Evolutionary conservation across 169 alveolate species (phyloP), one percentile per base, ranked within the genome.

Genomic region (Perkinsus olseni): DNA sequence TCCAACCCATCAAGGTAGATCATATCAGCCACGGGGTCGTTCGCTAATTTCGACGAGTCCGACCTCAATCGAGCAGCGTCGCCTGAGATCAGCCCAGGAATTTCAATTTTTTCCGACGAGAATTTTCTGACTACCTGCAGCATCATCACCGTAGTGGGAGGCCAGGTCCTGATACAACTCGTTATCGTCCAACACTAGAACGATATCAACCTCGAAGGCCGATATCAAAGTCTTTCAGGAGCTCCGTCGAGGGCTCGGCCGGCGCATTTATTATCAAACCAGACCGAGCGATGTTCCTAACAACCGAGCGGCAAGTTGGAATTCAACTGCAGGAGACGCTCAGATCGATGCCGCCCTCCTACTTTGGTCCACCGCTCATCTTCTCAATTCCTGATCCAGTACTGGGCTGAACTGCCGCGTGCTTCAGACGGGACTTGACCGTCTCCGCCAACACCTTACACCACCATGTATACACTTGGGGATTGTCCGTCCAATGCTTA

Each of bases 251-350:
- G 8, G 95, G 95, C 40, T 94, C 94, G 74, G 74, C 92, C 50
- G 95, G 95, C 31, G 95, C 95, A 74, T 94, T 94, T 21, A 94
- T n/a, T n/a, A 94, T 94, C 82, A 94, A 92, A 50, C 95, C 95
- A 37, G 95, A 94, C 8, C 82, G 28, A 24, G 82, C 82, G 0
- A 62, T 62, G 34, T 62, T 62, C 82, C 82, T 62, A 24, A 62
- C 1, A 24, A n/a, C n/a, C n/a, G n/a, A n/a, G n/a, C n/a, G n/a
- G n/a, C n/a, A n/a, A n/a, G n/a, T n/a, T n/a, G n/a, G n/a, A n/a
- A n/a, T n/a, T n/a, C n/a, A n/a, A n/a, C n/a, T n/a, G n/a, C n/a
- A n/a, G n/a, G n/a, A n/a, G n/a, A n/a, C n/a, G n/a, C n/a, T n/a
- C n/a, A n/a, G n/a, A n/a, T n/a, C n/a, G n/a, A n/a, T 11, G 50